A percentile compares a stretch with the other conserved stretches of the same genome.
phyloP scores from a whole-genome alignment of 1,284 basidiomycete species.

The Apiotrichum sp. region DNA sequence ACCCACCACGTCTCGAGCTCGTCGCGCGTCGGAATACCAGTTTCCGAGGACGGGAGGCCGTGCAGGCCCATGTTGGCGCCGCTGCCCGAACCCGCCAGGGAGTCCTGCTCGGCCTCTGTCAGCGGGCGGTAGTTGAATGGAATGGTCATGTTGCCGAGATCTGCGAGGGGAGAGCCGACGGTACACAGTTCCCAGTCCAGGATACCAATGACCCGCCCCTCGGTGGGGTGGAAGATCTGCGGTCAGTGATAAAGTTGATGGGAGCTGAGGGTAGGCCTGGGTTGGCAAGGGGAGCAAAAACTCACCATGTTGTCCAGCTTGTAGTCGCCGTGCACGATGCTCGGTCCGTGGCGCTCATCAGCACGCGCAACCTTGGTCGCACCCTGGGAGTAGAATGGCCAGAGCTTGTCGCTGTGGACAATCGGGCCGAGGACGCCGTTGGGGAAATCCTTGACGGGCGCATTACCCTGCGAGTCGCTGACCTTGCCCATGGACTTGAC shows the following conservation, averaged over 20 bases:
- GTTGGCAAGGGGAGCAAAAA: too few relatives aligned
- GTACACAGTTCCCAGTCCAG: conserved; percentile 97
- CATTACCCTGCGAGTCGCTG: conserved; percentile 66
- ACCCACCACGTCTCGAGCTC: conserved; percentile 58
- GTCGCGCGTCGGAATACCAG: conserved; percentile 61
- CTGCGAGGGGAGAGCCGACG: conserved; percentile 80
- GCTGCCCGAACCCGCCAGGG: not conserved
- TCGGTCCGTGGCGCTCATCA: conserved; percentile 58
- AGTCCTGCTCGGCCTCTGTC: not conserved
- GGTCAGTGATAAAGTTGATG: too few relatives aligned
- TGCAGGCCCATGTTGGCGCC: conserved; percentile 53
- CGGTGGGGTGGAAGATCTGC: conserved; percentile 69
- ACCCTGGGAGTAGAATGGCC: conserved; percentile 61
- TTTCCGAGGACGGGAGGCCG: conserved; percentile 52
- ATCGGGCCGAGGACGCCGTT: conserved; percentile 36
- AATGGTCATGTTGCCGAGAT: conserved; percentile 68
- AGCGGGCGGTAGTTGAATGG: conserved; percentile 7
- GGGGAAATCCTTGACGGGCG: conserved; percentile 49
- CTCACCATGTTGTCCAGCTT: conserved; percentile 80
- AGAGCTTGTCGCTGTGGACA: conserved; percentile 63
- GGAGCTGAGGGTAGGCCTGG: too few relatives aligned
- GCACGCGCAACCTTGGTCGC: conserved; percentile 65
- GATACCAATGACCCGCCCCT: conserved; percentile 87
- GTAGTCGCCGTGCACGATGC: conserved; percentile 83
- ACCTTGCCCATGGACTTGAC: conserved; percentile 75